These are phyloP conservation scores for Aristolochia fimbriata DNA, from an alignment of 164 flowering plant genomes.

Conservation along the genomic window DNA sequence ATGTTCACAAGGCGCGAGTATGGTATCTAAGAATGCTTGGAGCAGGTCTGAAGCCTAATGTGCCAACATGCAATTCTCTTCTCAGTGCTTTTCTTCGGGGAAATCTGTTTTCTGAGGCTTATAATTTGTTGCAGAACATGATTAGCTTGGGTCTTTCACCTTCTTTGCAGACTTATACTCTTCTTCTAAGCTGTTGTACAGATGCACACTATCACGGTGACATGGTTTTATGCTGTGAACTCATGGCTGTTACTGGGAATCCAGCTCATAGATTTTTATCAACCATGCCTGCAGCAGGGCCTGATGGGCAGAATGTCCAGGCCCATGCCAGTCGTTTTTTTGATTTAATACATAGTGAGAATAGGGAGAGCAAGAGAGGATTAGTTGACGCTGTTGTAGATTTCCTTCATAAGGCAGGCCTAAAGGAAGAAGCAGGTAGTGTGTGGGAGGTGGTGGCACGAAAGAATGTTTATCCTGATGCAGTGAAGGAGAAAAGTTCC, in stretches of 20 bases:
- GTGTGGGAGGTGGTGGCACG: constrained; percentile 97
- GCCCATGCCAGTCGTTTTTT: constrained; percentile 60
- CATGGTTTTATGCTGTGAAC: constrained; percentile 62
- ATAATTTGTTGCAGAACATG: constrained; percentile 63
- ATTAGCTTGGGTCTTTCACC: constrained; percentile 59
- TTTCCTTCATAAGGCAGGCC: constrained; percentile 87
- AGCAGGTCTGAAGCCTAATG: constrained; percentile 81
- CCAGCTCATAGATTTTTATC: constrained; percentile 74
- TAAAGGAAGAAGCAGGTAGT: constrained; percentile 92
- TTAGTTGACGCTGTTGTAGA: constrained; percentile 90
- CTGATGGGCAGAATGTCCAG: constrained; percentile 84
- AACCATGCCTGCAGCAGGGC: constrained; percentile 75
- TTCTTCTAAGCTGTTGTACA: constrained; percentile 85
- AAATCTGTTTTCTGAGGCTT: constrained; percentile 60
- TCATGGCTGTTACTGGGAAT: constrained; percentile 77
- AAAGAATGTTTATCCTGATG: constrained; percentile 87
- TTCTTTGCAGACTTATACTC: constrained; percentile 80
- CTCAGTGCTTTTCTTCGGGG: constrained; percentile 85
- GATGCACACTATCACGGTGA: constrained; percentile 51
- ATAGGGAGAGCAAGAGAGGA: constrained; percentile 90
- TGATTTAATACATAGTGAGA: constrained; percentile 84
- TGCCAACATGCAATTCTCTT: constrained; percentile 91
- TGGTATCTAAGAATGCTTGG: constrained; percentile 90
- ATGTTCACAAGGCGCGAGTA: constrained; percentile 67
- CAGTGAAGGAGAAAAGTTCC: constrained; percentile 62